Conservation (phyloP, 129 eudicot genomes). For the Pseudognaphalium luteoalbum region DNA sequence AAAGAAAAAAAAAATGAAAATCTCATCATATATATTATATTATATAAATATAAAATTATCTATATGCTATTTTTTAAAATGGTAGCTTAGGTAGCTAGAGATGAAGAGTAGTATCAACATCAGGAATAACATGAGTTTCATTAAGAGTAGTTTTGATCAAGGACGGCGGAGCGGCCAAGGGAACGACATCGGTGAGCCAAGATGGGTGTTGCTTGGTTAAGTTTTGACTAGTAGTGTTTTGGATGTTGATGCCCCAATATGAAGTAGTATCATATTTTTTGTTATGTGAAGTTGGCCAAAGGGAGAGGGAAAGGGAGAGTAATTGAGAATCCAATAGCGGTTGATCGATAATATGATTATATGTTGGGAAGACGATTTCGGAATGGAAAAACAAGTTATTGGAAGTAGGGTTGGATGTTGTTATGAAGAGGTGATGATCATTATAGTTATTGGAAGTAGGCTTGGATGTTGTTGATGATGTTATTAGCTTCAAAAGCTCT, state of each 20-base stretch:
- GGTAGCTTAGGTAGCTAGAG: conserved; percentile 39
- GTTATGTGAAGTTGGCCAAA: conserved; percentile 41
- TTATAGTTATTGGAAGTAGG: not conserved
- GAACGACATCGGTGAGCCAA: conserved; percentile 26
- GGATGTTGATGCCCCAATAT: conserved; percentile 9
- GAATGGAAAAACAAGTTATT: conserved; percentile 27
- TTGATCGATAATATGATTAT: not conserved
- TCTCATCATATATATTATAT: not conserved
- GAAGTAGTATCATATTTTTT: not conserved
- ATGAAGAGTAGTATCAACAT: conserved; percentile 88
- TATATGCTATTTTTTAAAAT: conserved; percentile 6
- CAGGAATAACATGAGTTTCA: conserved; percentile 29
- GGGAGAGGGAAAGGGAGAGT: conserved; percentile 58
- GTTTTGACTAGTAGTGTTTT: conserved; percentile 10
- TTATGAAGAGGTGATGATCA: conserved; percentile 1
- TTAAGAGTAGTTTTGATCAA: conserved; percentile 14
- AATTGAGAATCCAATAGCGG: conserved; percentile 11
- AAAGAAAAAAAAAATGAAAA: not conserved
- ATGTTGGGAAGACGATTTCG: conserved; percentile 34
- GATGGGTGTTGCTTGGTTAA: conserved; percentile 20
- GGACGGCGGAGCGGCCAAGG: conserved; percentile 5
- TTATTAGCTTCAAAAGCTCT: conserved; percentile 43
- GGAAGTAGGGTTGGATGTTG: not conserved
- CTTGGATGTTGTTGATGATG: conserved; percentile 17
- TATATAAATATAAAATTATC: not conserved